Evolutionary conservation across 1,139 yeast genomes (phyloP).

Genomic region (Suhomyces ambrosiae): DNA sequence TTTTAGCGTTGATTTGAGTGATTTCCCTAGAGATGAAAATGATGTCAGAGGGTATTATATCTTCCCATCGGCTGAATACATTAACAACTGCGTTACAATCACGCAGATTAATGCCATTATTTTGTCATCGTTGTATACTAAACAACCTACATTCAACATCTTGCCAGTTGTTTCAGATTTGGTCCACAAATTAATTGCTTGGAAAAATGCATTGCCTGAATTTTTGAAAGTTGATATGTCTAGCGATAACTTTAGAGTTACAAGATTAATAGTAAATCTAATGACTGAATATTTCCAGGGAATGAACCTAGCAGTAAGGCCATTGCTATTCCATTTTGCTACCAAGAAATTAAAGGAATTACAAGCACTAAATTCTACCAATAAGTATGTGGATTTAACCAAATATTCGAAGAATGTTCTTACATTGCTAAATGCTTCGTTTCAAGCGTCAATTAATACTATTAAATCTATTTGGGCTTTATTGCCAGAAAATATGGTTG

Average conservation of each 20-base stretch:
- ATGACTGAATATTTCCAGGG: conserved; percentile 90
- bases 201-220: conserved; percentile 70
- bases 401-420: conserved; percentile 69
- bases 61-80: conserved; percentile 79
- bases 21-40: conserved; percentile 55
- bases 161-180: conserved; percentile 73
- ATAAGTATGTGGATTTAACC: conserved; percentile 66
- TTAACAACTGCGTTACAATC: conserved; percentile 76
- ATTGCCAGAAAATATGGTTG: conserved; percentile 75
- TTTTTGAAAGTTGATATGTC: conserved; percentile 67
- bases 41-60: conserved; percentile 59
- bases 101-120: conserved; percentile 81
- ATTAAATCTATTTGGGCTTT: conserved; percentile 74
- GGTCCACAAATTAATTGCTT: conserved; percentile 66
- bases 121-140: conserved; percentile 70
- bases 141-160: conserved; percentile 73
- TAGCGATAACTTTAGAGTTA: conserved; percentile 54
- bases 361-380: conserved; percentile 42
- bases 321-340: conserved; percentile 77
- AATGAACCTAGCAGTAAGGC: conserved; percentile 78
- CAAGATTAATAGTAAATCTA: conserved; percentile 71
- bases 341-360: conserved; percentile 61
- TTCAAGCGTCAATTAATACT: conserved; percentile 82
- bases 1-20: conserved; percentile 57
- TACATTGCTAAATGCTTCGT: conserved; percentile 73